Evolutionary conservation across 768 basidiomycete genomes (phyloP), one percentile per base, ranked within the genome.

Genomic region (Collybia sordida): DNA sequence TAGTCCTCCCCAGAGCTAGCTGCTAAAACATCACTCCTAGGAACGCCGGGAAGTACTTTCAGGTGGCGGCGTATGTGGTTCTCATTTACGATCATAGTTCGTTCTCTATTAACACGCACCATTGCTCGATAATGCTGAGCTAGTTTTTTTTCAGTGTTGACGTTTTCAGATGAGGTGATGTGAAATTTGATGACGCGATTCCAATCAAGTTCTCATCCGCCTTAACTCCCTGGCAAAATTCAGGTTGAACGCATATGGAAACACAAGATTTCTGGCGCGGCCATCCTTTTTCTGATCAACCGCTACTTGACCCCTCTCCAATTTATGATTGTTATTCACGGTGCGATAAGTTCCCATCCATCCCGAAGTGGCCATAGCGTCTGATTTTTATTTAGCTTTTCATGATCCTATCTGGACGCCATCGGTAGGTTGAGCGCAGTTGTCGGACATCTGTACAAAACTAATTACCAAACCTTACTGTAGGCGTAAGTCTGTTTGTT

Each of bases 171-270:
- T 9, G 43, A 45, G 24, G 43, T 45, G 14, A 31, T 12, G 9
- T 31, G 31, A 31, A 31, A 2, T 31, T 31, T 31, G 31, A 31
- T 31, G 31, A 31, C 9, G 14, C 11, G 31, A 27, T 31, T n/a
- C 31, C 9, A 6, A 31, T 31, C 31, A 31, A 11, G 14, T 31
- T 11, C 31, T 31, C 31, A 31, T 11, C 9, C 4, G 14, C 9
- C 14, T 11, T 31, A 11, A 31, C 31, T 31, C 3, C 31, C 31
- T 12, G 31, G 9, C 3, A 14, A 31, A 15, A 3, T 5, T 28
- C 37, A 65, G 65, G 60, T 65, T 35, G 62, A 64, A 14, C 53
- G 64, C 6, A 60, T 68, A 6, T 68, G 67, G 67, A 59, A 58
- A 37, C 55, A 44, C 31, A 61, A 50, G 42, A 24, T 64, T 6